Percentiles rank a stretch among this genome's conserved stretches.
Evolutionary conservation across 495 filamentous ascomycete species (phyloP).

Genomic region (Chaetomium cochliodes): DNA sequence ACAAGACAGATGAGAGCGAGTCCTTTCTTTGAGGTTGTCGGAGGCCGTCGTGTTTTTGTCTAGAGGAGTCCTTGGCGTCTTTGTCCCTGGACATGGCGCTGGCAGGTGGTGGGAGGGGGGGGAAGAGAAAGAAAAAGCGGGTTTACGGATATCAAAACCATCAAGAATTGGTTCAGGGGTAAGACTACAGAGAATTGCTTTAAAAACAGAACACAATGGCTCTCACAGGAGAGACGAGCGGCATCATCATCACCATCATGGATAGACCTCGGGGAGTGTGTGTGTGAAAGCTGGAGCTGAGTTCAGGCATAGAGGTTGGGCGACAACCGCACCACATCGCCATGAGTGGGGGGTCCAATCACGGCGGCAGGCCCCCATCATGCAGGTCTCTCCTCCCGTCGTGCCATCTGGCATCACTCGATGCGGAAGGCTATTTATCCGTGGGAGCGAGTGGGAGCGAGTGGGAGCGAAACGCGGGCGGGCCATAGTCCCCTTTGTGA

Average conservation of each 20-base stretch:
- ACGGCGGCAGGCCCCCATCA: constrained; percentile 31
- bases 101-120: constrained; percentile 7
- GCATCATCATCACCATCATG: neutral
- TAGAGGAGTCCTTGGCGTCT: constrained; percentile 30
- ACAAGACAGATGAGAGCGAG: constrained; percentile 34
- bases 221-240: neutral
- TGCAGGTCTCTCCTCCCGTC: constrained; percentile 29
- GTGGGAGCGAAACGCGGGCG: constrained; percentile 21
- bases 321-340: constrained; percentile 30
- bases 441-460: constrained; percentile 10
- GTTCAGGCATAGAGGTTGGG: constrained; percentile 38
- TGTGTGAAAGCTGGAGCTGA: constrained; percentile 16
- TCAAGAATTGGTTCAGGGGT: neutral
- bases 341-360: constrained; percentile 34
- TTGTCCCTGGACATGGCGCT: constrained; percentile 34
- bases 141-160: constrained; percentile 14
- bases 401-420: constrained; percentile 40
- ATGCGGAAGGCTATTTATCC: constrained; percentile 30
- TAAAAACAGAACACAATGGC: constrained; percentile 12
- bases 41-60: constrained; percentile 25
- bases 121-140: constrained; percentile 19
- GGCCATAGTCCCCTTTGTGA: neutral
- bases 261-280: constrained; percentile 2
- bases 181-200: constrained; percentile 9
- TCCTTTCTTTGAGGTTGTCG: constrained; percentile 36